These are phyloP conservation scores for Trichophyton mentagrophytes DNA, from an alignment of 2,329 filamentous ascomycete genomes.

Conservation along the genomic window DNA sequence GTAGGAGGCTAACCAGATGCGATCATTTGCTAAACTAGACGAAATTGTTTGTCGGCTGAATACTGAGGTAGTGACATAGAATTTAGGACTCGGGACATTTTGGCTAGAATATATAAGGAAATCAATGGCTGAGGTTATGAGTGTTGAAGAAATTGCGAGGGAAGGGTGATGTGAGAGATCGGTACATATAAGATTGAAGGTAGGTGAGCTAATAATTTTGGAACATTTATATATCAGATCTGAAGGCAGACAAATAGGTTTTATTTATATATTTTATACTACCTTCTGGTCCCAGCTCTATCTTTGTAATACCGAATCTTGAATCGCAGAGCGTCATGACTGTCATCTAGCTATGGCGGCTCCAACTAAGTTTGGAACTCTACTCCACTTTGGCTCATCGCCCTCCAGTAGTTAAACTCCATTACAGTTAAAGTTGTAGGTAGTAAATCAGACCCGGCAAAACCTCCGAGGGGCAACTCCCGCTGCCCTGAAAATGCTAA, in stretches of 20 bases:
- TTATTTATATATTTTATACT: background rate
- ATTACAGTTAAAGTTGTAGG: background rate
- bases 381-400: no score
- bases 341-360: background rate
- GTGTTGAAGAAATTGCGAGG: background rate
- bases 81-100: conserved; percentile 5
- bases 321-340: background rate
- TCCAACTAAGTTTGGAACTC: background rate
- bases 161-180: background rate
- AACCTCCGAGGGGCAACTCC: background rate
- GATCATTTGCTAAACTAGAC: background rate
- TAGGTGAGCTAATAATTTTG: no score
- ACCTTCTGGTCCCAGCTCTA: background rate
- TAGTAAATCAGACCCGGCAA: background rate
- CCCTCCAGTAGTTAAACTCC: no score
- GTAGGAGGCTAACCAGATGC: background rate
- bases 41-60: background rate
- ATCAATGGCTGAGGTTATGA: conserved; percentile 1
- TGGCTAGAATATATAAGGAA: conserved; percentile 7
- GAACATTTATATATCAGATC: no score
- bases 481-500: background rate
- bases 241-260: background rate
- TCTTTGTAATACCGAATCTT: background rate
- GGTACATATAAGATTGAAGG: no score
- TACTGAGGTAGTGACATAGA: background rate